Evolutionary conservation across 495 filamentous ascomycete species (phyloP).

Genomic region (Pyronema omphalodes): DNA sequence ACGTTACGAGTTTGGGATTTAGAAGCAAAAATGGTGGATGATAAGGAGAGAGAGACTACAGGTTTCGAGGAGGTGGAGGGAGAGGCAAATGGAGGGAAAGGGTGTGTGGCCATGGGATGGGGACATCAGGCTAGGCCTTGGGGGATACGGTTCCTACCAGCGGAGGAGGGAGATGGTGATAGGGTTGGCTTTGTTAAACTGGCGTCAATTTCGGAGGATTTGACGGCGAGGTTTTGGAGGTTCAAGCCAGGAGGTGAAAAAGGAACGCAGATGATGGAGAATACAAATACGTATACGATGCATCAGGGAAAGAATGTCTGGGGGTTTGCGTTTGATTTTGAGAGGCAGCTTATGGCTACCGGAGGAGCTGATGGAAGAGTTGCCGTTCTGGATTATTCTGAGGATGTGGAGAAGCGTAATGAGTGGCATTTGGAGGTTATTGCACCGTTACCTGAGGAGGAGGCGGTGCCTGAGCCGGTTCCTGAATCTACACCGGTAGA

Average conservation of each 20-base stretch:
- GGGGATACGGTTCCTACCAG: constrained; percentile 48
- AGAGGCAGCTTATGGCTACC: constrained; percentile 39
- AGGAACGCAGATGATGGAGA: constrained; percentile 25
- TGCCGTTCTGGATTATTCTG: constrained; percentile 25
- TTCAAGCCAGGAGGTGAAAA: constrained; percentile 25
- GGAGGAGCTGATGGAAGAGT: constrained; percentile 71
- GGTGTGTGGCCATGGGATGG: constrained; percentile 47
- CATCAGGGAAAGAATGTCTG: constrained; percentile 89
- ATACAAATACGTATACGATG: constrained; percentile 35
- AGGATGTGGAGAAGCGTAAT: not conserved
- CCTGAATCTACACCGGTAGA: not conserved
- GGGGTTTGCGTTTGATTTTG: constrained; percentile 38
- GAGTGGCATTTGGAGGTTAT: constrained; percentile 12
- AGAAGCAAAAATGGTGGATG: constrained; percentile 26
- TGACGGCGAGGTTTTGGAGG: constrained; percentile 50
- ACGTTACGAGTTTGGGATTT: constrained; percentile 85
- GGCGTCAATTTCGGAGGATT: constrained; percentile 65
- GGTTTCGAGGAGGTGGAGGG: constrained; percentile 1
- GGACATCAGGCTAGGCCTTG: constrained; percentile 83
- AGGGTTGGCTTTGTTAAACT: constrained; percentile 26
- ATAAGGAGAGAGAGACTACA: constrained; percentile 26
- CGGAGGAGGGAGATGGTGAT: constrained; percentile 9
- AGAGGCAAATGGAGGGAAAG: constrained; percentile 2
- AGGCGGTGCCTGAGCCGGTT: not conserved
- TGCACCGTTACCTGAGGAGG: not conserved